phyloP scores from a whole-genome alignment of 2,329 filamentous ascomycete species.

The Trichoderma sp. region DNA sequence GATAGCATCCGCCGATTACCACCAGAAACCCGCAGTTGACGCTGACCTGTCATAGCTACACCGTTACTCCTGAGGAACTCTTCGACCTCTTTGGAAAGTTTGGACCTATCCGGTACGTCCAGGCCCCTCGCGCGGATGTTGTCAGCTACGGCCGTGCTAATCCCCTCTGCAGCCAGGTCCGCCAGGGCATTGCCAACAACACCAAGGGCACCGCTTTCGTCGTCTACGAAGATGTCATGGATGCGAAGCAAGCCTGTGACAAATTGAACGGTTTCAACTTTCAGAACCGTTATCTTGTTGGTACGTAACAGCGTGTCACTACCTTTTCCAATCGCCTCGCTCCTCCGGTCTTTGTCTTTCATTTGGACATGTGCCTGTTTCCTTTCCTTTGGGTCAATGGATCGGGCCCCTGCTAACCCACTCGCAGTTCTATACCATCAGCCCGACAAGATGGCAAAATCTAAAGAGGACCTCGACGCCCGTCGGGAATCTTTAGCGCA shows the following conservation, averaged over 20 bases:
- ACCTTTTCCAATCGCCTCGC: too few species aligned
- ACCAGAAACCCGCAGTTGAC: constrained; percentile 13
- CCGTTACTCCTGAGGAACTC: constrained; percentile 95
- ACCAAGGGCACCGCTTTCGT: constrained; percentile 99
- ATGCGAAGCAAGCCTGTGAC: constrained; percentile 98
- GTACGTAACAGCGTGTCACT: constrained; percentile 54
- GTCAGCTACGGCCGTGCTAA: constrained; percentile 24
- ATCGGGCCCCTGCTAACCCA: not conserved
- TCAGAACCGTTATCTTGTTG: constrained; percentile 97
- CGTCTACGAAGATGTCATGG: constrained; percentile 98
- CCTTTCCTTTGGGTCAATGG: not conserved
- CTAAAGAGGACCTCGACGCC: constrained; percentile 90
- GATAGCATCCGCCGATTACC: not conserved
- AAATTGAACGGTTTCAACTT: constrained; percentile 99
- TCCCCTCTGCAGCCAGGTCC: constrained; percentile 74
- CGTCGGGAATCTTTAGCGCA: constrained; percentile 97
- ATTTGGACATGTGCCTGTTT: not conserved
- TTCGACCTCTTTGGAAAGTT: constrained; percentile 99
- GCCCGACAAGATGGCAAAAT: constrained; percentile 71
- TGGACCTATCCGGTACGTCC: constrained; percentile 82
- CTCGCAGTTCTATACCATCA: constrained; percentile 63
- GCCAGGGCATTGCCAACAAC: constrained; percentile 94
- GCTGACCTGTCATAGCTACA: constrained; percentile 76
- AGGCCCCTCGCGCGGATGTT: not conserved
- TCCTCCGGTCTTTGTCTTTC: too few species aligned